Evolutionary conservation across 179 eudicot species (phyloP), one percentile per base, ranked within the genome.

Genomic region (Spergularia azorica): DNA sequence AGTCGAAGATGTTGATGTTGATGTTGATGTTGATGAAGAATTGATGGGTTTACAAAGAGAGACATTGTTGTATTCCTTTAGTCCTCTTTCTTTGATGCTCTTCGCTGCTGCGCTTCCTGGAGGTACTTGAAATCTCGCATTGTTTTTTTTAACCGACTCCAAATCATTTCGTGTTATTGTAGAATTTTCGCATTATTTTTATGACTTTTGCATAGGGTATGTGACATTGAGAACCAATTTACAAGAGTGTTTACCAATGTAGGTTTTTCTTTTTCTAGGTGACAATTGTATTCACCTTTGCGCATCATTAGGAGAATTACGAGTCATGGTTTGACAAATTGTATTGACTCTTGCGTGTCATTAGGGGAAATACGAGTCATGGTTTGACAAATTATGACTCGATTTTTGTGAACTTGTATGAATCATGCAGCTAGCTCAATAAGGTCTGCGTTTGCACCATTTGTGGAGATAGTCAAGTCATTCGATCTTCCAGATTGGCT

Each of bases 401-500:
- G 54, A 10, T 39, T 4, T 26, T 59, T 54, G 64, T 56, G 3
- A 36, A 56, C 15, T 32, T 72, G 12, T 12, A 46, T 85, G 73
- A 52, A 64, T 80, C 5, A 56, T 55, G 73, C 86, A 93, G 99
- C 93, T 80, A 80, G 79, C 70, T 79, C 88, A 52, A 85, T 91
- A 76, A 89, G 83, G 81, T 91, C 97, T 69, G 67, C 86, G 20
- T 91, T 95, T 77, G 87, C 85, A 46, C 97, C 97, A 39, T 86
- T 95, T 79, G 95, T 83, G 39, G 99, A 93, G 85, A 75, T 91
- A 36, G 87, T 91, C 0, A 90, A 93, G 81, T 77, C 97, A 79
- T 88, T 60, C 75, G 82, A 86, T 83, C 92, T 95, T 56, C 97
- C 97, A 6, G 92, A 64, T 65, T 95, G 97, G 99, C 97, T 95